Evolutionary conservation across 495 filamentous ascomycete species (phyloP), one percentile per base, ranked within the genome.

Genomic region (Patellaria atrata): DNA sequence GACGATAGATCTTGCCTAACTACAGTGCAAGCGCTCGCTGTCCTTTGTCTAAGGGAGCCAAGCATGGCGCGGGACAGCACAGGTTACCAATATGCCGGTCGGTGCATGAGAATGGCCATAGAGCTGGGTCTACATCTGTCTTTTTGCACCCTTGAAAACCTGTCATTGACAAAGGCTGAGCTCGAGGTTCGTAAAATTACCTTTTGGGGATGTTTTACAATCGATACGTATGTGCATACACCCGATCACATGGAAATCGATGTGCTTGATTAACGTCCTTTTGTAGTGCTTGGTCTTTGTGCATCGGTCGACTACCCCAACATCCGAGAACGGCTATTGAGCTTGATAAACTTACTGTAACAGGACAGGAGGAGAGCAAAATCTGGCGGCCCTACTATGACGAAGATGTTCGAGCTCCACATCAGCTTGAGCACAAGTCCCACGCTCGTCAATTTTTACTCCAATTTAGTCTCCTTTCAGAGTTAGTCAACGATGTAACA

Each of bases 191-290:
- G 75, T 31, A 64, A 66, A 15, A 74, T 76, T 8, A 81, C 76
- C 5, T 80, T 81, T 43, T 79, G 76, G 76, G 76, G 72, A 16
- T 69, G 71, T 6, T 79, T 78, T 51, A 69, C 68, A 15, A 57
- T 79, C 19, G 76, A 81, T 50, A 76, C 77, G 75, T 79, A 65
- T 51, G n/a, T n/a, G n/a, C n/a, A n/a, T n/a, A n/a, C n/a, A n/a
- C n/a, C n/a, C n/a, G n/a, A n/a, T n/a, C n/a, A n/a, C n/a, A n/a
- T n/a, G n/a, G n/a, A n/a, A n/a, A n/a, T n/a, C n/a, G n/a, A n/a
- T n/a, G n/a, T 26, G 33, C 33, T 41, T 37, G 35, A 30, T 53
- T 56, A 42, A 62, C 49, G 3, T 12, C 25, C 33, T 27, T 16
- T 27, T 22, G 15, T 44, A 78, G 75, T 36, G 70, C 69, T 22